phyloP scores from a whole-genome alignment of 768 basidiomycete species.

The Agaricus blazei region DNA sequence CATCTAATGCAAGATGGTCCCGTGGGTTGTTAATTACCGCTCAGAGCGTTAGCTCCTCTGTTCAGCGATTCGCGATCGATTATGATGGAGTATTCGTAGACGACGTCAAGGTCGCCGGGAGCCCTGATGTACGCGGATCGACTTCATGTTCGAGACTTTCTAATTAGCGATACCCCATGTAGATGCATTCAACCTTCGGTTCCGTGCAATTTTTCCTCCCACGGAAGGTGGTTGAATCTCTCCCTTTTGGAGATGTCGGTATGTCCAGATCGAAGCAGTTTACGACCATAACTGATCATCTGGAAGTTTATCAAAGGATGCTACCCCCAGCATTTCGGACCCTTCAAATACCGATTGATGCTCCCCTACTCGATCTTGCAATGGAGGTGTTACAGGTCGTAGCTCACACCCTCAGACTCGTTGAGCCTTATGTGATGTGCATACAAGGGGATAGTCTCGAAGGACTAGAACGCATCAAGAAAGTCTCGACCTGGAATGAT shows the following conservation, averaged over 20 bases:
- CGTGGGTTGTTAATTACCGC: slow-evolving; percentile 68
- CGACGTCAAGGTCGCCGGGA: slow-evolving; percentile 67
- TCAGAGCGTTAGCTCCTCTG: slow-evolving; percentile 72
- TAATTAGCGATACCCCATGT: neutral
- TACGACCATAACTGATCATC: slow-evolving; percentile 9
- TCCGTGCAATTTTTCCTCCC: slow-evolving; percentile 64
- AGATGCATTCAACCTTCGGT: slow-evolving; percentile 71
- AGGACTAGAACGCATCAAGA: slow-evolving; percentile 60
- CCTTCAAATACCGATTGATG: no score
- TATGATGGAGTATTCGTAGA: slow-evolving; percentile 58
- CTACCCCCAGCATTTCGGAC: slow-evolving; percentile 25
- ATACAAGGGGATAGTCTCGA: slow-evolving; percentile 66
- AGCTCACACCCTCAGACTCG: slow-evolving; percentile 46
- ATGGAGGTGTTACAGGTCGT: slow-evolving; percentile 39
- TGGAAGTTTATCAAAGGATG: no score
- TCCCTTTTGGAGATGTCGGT: slow-evolving; percentile 68
- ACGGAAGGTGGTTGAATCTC: slow-evolving; percentile 73
- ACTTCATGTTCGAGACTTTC: neutral
- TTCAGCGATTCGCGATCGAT: no score
- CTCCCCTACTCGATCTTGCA: slow-evolving; percentile 34
- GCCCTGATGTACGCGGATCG: slow-evolving; percentile 54
- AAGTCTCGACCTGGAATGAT: slow-evolving; percentile 42
- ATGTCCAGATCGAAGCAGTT: slow-evolving; percentile 71
- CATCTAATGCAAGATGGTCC: slow-evolving; percentile 64
- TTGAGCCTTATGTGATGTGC: slow-evolving; percentile 75